phyloP scores from a whole-genome alignment of 768 basidiomycete genomes.

The Boletellus emodensis region DNA sequence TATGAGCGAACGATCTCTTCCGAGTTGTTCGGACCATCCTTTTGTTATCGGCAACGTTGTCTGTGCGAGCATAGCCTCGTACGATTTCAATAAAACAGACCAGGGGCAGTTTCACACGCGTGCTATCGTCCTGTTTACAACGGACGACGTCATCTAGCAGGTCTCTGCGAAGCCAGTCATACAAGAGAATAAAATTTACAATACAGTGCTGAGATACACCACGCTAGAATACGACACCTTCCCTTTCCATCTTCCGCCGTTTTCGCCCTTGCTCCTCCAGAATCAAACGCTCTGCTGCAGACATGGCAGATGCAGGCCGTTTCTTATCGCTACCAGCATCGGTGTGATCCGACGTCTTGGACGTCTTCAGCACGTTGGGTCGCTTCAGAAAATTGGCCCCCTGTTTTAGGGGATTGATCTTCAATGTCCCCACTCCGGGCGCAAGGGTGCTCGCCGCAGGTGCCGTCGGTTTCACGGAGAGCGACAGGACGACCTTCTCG shows the following conservation, averaged over 20 bases:
- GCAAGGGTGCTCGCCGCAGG: slow-evolving; percentile 28
- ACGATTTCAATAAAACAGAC: too few species aligned
- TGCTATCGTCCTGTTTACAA: too few species aligned
- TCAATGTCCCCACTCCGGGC: slow-evolving; percentile 42
- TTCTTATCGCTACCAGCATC: slow-evolving; percentile 52
- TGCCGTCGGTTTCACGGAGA: slow-evolving; percentile 52
- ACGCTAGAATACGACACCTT: slow-evolving; percentile 19
- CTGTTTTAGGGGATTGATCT: slow-evolving; percentile 48
- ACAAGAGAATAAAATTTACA: too few species aligned
- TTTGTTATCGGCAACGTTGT: not conserved
- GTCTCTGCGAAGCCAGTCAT: too few species aligned
- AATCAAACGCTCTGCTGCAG: slow-evolving; percentile 82
- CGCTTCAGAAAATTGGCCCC: slow-evolving; percentile 64
- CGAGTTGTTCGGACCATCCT: not conserved
- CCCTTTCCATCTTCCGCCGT: slow-evolving; percentile 67
- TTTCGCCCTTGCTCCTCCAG: slow-evolving; percentile 90
- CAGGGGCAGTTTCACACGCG: not conserved
- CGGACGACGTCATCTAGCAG: too few species aligned
- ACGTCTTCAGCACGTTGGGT: slow-evolving; percentile 68
- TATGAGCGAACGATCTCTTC: not conserved
- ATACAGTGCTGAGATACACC: slow-evolving; percentile 3
- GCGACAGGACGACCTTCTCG: slow-evolving; percentile 73
- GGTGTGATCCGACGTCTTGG: slow-evolving; percentile 25
- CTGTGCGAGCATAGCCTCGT: not conserved
- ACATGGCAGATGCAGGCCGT: slow-evolving; percentile 59